Evolutionary conservation across 345 rosid genomes (phyloP), one percentile per base, ranked within the genome.

Genomic region (Linum usitatissimum): DNA sequence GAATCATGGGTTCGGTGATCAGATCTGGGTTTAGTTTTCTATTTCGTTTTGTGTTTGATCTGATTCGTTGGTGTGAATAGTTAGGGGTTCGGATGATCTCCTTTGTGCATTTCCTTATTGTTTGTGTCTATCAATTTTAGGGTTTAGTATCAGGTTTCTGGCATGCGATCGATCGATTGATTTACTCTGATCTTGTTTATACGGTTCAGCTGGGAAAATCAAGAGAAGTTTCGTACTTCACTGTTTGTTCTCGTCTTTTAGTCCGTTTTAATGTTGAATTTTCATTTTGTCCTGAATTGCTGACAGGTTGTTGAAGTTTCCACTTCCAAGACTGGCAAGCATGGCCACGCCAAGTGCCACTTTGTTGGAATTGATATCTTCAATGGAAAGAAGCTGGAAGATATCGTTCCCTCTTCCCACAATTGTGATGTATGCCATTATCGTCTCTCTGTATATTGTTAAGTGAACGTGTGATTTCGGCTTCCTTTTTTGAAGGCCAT

Each of bases 291-390:
- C 14, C 1, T 15, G 14, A 45, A 7, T 45, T 9, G 15, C 10
- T 45, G 18, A 9, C 28, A 55, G 59, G 59, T 55, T 55, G 21
- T 17, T 20, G 59, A 55, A 17, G 59, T 55, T 20, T 17, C 59
- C 30, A 18, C 21, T 19, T 55, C 59, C 30, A 55, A 55, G 59
- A 55, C 59, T 10, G 59, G 59, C 13, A 55, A 55, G 59, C 59
- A 55, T 28, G 59, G 59, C 18, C 59, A 55, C 12, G 59, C 59
- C 14, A 55, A 55, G 59, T 55, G 59, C 30, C 59, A 55, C 59
- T 55, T 55, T 55, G 21, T 18, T 18, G 59, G 28, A 28, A 55
- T 55, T 28, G 59, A 55, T 19, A 55, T 55, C 59, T 55, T 55
- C 28, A 55, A 17, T 28, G 59, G 59, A 8, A 55, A 55, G 59